Base-by-base conservation (phyloP, 2,329 filamentous ascomycete species). In the Furcasterigmium sp. region DNA sequence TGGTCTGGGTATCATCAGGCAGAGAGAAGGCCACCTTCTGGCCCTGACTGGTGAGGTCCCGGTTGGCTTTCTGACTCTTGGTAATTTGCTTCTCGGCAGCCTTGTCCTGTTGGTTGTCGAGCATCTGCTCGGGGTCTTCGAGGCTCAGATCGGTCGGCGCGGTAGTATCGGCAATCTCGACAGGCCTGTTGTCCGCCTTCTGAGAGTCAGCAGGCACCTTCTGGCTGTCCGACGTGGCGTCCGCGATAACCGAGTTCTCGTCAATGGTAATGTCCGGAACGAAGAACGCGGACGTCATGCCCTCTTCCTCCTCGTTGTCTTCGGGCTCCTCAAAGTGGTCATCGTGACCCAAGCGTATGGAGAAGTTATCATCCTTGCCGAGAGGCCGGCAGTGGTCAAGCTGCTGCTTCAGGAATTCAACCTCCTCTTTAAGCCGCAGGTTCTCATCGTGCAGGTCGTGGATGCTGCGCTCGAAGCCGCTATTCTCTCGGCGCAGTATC, bases 211-310 rank as follows among this genome's bases (percentile, higher is more conserved):
- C 56, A 5, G 45, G 49, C 21, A 30, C 44, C 37, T 40, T 44
- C 10, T 37, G 37, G 19, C 37, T 46, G 18, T 49, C 44, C 3
- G 39, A 17, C 19, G 50, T 46, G 8, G 38, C 39, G 19, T 51
- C 46, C 9, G 47, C 30, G 30, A 43, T 51, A 18, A 48, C 44
- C 41, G 48, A 50, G 45, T 54, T 57, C 45, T 68, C 62, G 42
- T 74, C 68, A 26, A 78, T 64, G 3, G 76, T 80, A 47, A 79
- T 78, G 48, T 80, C 76, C 18, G 76, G 75, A 44, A 80, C 64
- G 51, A 80, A 77, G 51, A 78, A 73, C 4, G 73, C 76, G 6
- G 76, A 80, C 1, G 76, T 79, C 70, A 79, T 76, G 49, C 78
- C 76, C 30, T 78, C 73, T 28, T 47, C 46, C 21, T 42, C 39